phyloP scores from a whole-genome alignment of 139 green algal species.

The Picochlorum sp. region DNA sequence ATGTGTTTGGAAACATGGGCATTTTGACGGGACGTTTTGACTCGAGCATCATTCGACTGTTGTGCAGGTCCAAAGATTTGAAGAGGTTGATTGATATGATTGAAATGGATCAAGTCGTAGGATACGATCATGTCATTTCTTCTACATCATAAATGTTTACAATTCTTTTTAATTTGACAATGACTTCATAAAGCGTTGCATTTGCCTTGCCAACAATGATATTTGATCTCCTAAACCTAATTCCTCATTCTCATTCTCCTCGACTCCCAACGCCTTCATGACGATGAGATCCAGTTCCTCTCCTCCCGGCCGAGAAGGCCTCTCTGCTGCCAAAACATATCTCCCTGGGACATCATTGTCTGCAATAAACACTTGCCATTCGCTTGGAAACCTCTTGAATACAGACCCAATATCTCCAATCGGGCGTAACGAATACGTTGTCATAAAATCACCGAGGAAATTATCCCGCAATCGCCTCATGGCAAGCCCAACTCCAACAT shows the following conservation, averaged over 20 bases:
- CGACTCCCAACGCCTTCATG: slow-evolving; percentile 28
- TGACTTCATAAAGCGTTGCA: slow-evolving; percentile 39
- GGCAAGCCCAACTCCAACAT: slow-evolving; percentile 91
- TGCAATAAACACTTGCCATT: slow-evolving; percentile 59
- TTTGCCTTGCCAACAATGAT: slow-evolving; percentile 13
- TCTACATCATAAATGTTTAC: no score
- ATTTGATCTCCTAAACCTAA: slow-evolving; percentile 26
- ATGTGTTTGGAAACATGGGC: background rate
- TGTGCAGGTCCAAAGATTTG: slow-evolving; percentile 1
- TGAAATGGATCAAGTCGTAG: slow-evolving; percentile 6
- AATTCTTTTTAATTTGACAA: slow-evolving; percentile 13
- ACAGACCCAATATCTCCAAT: slow-evolving; percentile 61
- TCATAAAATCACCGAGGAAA: slow-evolving; percentile 73
- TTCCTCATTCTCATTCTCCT: background rate
- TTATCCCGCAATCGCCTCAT: slow-evolving; percentile 65
- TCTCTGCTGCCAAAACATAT: slow-evolving; percentile 38
- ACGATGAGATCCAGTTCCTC: slow-evolving; percentile 42
- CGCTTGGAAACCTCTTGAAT: slow-evolving; percentile 62
- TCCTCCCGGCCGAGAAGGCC: slow-evolving; percentile 19
- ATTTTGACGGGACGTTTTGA: background rate
- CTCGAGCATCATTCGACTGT: background rate
- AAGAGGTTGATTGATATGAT: background rate
- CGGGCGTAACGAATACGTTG: slow-evolving; percentile 82
- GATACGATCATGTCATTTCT: background rate
- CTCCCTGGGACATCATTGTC: slow-evolving; percentile 20